Percentiles rank a stretch among this genome's conserved stretches.
These are phyloP conservation scores for Acanthamoeba castellanii DNA, from an alignment of 208 protist genomes.

Conservation along the genomic window DNA sequence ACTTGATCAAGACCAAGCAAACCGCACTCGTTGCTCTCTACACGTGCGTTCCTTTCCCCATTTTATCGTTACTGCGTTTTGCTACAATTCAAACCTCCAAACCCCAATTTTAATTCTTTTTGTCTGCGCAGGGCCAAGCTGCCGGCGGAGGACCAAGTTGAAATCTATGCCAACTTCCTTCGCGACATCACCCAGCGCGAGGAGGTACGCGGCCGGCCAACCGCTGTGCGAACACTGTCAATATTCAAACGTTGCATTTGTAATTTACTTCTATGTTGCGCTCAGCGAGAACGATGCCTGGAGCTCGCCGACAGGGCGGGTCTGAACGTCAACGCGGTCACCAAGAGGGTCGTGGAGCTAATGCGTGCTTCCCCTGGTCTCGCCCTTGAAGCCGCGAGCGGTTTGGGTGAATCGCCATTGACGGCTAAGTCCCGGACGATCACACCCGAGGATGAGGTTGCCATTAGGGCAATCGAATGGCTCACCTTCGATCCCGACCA, in stretches of 20 bases:
- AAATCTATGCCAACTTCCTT: constrained; percentile 67
- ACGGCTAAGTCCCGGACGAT: not conserved
- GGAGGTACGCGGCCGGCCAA: too few relatives aligned
- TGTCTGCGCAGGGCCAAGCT: not conserved
- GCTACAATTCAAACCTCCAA: not conserved
- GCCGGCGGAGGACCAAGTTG: not conserved
- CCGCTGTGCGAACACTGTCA: too few relatives aligned
- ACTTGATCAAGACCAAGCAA: constrained; percentile 41
- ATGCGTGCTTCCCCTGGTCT: not conserved
- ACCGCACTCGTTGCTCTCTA: constrained; percentile 13
- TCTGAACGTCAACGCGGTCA: constrained; percentile 17
- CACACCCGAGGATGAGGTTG: not conserved
- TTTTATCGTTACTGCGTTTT: not conserved
- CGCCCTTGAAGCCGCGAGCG: not conserved
- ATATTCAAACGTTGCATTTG: too few relatives aligned
- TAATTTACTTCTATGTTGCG: too few relatives aligned
- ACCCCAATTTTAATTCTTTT: too few relatives aligned
- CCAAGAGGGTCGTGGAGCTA: not conserved
- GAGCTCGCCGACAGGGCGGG: not conserved
- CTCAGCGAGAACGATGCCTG: not conserved
- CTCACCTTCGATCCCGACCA: constrained; percentile 58
- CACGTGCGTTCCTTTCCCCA: not conserved
- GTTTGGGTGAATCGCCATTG: not conserved
- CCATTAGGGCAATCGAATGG: constrained; percentile 62
- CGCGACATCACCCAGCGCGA: not conserved